Percentiles rank a stretch among this genome's conserved stretches.
Conservation (phyloP, 352 stramenopile genomes). For the Phytophthora cactorum region DNA sequence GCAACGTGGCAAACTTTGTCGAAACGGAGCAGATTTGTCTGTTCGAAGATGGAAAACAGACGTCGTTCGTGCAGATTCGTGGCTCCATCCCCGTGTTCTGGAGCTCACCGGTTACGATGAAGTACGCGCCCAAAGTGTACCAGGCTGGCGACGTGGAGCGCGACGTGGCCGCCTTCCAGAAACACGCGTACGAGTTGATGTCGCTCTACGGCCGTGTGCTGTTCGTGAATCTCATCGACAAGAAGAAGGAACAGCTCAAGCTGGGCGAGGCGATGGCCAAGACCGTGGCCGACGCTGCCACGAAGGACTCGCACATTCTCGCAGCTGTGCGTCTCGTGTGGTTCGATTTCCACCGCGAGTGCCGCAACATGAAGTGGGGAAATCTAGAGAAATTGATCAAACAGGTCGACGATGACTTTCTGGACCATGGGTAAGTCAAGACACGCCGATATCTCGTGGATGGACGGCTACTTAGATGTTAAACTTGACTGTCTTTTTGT, state of each 20-base stretch:
- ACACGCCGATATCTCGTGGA: background rate
- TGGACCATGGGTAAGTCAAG: slow-evolving; percentile 59
- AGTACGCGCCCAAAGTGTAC: slow-evolving; percentile 94
- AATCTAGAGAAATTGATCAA: slow-evolving; percentile 92
- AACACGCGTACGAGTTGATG: slow-evolving; percentile 70
- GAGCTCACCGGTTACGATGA: slow-evolving; percentile 89
- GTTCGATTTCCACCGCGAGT: slow-evolving; percentile 98
- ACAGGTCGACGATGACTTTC: slow-evolving; percentile 86
- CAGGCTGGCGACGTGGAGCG: slow-evolving; percentile 46
- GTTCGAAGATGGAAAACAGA: slow-evolving; percentile 58
- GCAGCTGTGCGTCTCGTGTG: slow-evolving; percentile 83
- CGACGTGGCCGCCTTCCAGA: slow-evolving; percentile 61
- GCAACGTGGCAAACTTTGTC: slow-evolving; percentile 95
- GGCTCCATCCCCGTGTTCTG: slow-evolving; percentile 96
- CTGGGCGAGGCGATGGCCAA: slow-evolving; percentile 92
- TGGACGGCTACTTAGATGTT: background rate
- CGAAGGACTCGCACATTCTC: slow-evolving; percentile 66
- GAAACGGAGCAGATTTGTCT: slow-evolving; percentile 95
- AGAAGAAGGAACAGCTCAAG: slow-evolving; percentile 93
- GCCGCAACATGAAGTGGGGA: slow-evolving; percentile 93
- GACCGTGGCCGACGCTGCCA: slow-evolving; percentile 54
- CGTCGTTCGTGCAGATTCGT: slow-evolving; percentile 86
- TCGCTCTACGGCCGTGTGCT: slow-evolving; percentile 78
- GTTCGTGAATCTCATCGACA: slow-evolving; percentile 96
- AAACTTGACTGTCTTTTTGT: background rate